phyloP scores from a whole-genome alignment of 192 early-diverging fungal species.

The Dimargaris xerosporica region DNA sequence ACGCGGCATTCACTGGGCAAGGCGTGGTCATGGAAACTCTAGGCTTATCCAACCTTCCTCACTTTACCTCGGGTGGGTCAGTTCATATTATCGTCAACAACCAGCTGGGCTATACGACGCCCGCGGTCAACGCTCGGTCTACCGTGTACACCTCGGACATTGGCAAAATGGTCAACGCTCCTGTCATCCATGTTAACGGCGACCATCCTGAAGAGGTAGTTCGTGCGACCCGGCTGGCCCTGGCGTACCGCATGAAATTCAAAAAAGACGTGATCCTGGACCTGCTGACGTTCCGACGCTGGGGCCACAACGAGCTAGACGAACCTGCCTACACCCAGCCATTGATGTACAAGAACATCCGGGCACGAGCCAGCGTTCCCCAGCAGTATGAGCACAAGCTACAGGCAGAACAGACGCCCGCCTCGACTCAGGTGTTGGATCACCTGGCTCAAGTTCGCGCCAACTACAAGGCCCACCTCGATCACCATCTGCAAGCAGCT shows the following conservation, averaged over 20 bases:
- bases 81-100: slow-evolving; percentile 98
- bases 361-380: slow-evolving; percentile 68
- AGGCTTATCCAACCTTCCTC: slow-evolving; percentile 86
- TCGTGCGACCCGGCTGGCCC: slow-evolving; percentile 64
- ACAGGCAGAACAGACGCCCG: slow-evolving; percentile 27
- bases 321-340: slow-evolving; percentile 97
- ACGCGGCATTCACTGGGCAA: slow-evolving; percentile 74
- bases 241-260: slow-evolving; percentile 86
- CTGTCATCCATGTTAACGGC: slow-evolving; percentile 93
- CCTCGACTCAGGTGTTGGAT: too few species aligned
- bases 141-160: slow-evolving; percentile 86
- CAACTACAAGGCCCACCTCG: slow-evolving; percentile 41
- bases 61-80: slow-evolving; percentile 87
- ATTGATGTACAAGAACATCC: slow-evolving; percentile 89
- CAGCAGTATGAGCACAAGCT: slow-evolving; percentile 72
- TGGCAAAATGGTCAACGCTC: slow-evolving; percentile 91
- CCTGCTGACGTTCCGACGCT: slow-evolving; percentile 84
- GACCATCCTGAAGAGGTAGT: slow-evolving; percentile 90
- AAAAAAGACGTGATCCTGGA: slow-evolving; percentile 91
- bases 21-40: slow-evolving; percentile 95
- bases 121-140: slow-evolving; percentile 82
- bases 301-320: slow-evolving; percentile 97
- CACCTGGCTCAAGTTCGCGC: slow-evolving; percentile 39
- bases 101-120: slow-evolving; percentile 96
- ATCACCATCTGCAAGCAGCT: slow-evolving; percentile 38